Conservation (phyloP, 2,329 filamentous ascomycete genomes). For the Paramyrothecium roridum region DNA sequence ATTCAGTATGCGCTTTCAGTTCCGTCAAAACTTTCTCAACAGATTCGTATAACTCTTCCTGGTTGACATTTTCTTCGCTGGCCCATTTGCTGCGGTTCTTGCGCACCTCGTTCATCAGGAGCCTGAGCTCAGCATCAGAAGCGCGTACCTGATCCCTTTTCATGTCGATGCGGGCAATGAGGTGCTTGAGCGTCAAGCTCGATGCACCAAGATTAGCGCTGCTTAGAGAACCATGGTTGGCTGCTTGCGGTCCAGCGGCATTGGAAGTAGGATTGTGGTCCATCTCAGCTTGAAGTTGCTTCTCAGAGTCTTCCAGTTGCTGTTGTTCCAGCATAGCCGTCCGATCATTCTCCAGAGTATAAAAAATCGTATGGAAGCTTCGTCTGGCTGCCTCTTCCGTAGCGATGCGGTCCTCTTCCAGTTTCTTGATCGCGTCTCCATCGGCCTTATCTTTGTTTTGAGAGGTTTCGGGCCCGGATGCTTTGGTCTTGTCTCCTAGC, state of each 20-base stretch:
- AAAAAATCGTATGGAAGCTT: slow-evolving; percentile 91
- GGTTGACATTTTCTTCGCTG: slow-evolving; percentile 93
- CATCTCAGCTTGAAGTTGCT: slow-evolving; percentile 94
- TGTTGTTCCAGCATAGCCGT: slow-evolving; percentile 98
- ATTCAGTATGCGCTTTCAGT: slow-evolving; percentile 94
- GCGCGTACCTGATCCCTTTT: slow-evolving; percentile 88
- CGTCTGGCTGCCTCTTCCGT: slow-evolving; percentile 86
- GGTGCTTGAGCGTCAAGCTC: slow-evolving; percentile 91
- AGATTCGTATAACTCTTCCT: slow-evolving; percentile 96
- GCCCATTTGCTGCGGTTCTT: slow-evolving; percentile 99
- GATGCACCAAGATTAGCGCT: slow-evolving; percentile 94
- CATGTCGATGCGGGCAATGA: slow-evolving; percentile 92
- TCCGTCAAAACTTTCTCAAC: slow-evolving; percentile 96
- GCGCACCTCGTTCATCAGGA: slow-evolving; percentile 92
- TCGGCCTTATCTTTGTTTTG: slow-evolving; percentile 63
- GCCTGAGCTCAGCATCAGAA: slow-evolving; percentile 87
- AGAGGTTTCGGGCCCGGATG: slow-evolving; percentile 39
- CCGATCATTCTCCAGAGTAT: slow-evolving; percentile 91
- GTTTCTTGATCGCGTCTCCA: slow-evolving; percentile 86
- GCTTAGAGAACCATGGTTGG: slow-evolving; percentile 84
- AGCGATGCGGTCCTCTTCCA: slow-evolving; percentile 88
- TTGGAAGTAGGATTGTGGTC: slow-evolving; percentile 59
- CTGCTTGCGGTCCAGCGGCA: slow-evolving; percentile 46
- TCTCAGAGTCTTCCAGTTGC: slow-evolving; percentile 92
- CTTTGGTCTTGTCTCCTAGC: slow-evolving; percentile 49